These are phyloP conservation scores for Raddia guianensis DNA, from an alignment of 176 grass and related monocot species.

Conservation along the genomic window DNA sequence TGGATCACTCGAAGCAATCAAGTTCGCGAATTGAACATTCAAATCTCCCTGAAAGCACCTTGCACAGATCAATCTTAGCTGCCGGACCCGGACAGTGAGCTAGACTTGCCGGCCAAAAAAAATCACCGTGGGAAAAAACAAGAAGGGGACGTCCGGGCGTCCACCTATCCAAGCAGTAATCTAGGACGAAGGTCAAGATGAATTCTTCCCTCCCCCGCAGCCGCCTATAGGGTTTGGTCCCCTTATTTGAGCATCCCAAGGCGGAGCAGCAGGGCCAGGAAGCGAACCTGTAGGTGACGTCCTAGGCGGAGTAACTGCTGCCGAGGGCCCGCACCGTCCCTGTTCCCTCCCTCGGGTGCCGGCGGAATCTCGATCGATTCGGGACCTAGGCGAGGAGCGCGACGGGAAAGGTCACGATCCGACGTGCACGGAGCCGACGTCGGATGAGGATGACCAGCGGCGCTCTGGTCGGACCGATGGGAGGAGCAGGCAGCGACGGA, in stretches of 20 bases:
- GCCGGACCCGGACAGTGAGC: neutral
- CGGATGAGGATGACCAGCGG: no score
- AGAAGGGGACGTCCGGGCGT: neutral
- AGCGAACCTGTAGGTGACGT: slow-evolving; percentile 69
- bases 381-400: neutral
- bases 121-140: neutral
- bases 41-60: neutral
- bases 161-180: neutral
- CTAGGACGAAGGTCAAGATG: neutral
- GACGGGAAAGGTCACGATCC: neutral
- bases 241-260: neutral
- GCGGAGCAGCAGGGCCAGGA: neutral
- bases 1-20: neutral
- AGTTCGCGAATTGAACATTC: neutral
- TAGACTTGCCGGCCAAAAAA: neutral
- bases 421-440: no score
- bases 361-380: neutral
- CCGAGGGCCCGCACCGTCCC: slow-evolving; percentile 44
- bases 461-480: no score
- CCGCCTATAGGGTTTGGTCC: slow-evolving; percentile 1
- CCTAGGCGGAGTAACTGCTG: slow-evolving; percentile 46
- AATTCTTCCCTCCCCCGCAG: neutral
- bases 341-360: neutral
- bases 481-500: no score
- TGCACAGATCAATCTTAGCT: neutral